These are phyloP conservation scores for Botrytis sinoallii DNA, from an alignment of 2,329 filamentous ascomycete species.

Conservation along the genomic window DNA sequence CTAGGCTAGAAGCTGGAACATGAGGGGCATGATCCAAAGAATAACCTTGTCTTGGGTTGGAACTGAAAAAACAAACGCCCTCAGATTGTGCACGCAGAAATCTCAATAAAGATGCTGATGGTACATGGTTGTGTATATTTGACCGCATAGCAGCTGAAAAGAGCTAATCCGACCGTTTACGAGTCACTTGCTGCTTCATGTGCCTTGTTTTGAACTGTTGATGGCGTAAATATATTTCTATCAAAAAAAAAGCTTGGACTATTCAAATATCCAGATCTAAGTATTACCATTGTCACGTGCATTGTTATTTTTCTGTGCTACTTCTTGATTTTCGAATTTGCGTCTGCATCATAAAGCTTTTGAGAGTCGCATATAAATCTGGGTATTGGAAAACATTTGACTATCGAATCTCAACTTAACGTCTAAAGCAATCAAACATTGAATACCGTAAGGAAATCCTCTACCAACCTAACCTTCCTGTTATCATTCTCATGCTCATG, in stretches of 20 bases:
- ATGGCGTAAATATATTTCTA: slow-evolving; percentile 17
- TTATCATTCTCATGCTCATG: slow-evolving; percentile 5
- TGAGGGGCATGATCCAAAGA: slow-evolving; percentile 31
- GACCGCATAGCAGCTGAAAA: slow-evolving; percentile 36
- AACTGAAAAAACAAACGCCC: slow-evolving; percentile 50
- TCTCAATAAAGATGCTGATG: slow-evolving; percentile 59
- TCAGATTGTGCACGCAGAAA: slow-evolving; percentile 72
- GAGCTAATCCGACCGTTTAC: slow-evolving; percentile 19
- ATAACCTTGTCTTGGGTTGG: slow-evolving; percentile 38
- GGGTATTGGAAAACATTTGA: background rate
- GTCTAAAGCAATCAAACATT: background rate
- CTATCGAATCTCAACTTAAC: background rate
- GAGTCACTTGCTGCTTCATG: slow-evolving; percentile 18
- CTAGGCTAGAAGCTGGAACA: slow-evolving; percentile 17
- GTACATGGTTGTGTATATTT: slow-evolving; percentile 39
- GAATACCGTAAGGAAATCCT: background rate
- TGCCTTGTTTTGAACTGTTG: background rate
- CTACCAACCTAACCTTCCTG: background rate
- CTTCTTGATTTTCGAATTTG: background rate
- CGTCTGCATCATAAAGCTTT: background rate
- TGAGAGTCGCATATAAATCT: background rate
- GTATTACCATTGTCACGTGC: background rate
- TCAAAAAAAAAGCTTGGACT: slow-evolving; percentile 24
- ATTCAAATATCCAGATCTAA: slow-evolving; percentile 7
- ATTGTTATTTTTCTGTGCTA: background rate